phyloP scores from a whole-genome alignment of 306 rosid genomes.

The Fragaria iinumae region DNA sequence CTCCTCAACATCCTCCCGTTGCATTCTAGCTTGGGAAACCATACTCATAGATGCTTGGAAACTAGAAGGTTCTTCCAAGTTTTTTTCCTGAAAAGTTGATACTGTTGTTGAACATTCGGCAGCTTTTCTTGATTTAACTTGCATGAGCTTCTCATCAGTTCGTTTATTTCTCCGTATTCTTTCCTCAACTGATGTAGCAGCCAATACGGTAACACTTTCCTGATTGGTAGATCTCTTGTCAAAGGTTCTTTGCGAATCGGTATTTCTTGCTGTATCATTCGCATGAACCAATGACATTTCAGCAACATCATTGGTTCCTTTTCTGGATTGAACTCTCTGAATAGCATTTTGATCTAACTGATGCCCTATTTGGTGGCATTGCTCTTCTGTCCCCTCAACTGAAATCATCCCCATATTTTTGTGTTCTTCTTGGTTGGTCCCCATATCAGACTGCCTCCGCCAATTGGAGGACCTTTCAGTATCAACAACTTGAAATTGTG shows the following conservation, averaged over 20 bases:
- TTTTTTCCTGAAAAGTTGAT: constrained; percentile 26
- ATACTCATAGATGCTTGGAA: constrained; percentile 37
- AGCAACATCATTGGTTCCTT: constrained; percentile 45
- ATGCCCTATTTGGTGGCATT: constrained; percentile 35
- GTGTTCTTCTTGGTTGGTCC: constrained; percentile 36
- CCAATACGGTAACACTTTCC: constrained; percentile 33
- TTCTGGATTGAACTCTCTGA: constrained; percentile 45
- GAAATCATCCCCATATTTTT: constrained; percentile 32
- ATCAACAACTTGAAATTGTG: constrained; percentile 40
- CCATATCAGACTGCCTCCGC: constrained; percentile 30
- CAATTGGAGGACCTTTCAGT: constrained; percentile 36
- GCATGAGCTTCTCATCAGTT: constrained; percentile 44
- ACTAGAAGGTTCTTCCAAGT: constrained; percentile 36
- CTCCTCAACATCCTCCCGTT: constrained; percentile 36
- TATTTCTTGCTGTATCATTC: constrained; percentile 35
- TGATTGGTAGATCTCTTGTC: constrained; percentile 38
- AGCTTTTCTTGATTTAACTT: constrained; percentile 33
- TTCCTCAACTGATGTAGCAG: constrained; percentile 36
- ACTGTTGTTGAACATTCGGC: constrained; percentile 24
- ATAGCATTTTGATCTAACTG: constrained; percentile 34
- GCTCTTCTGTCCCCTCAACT: constrained; percentile 44
- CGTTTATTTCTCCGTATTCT: constrained; percentile 48
- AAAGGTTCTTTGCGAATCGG: constrained; percentile 39
- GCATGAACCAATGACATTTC: constrained; percentile 34
- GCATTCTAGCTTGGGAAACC: constrained; percentile 39